Evolutionary conservation across 1,284 basidiomycete species (phyloP).

Genomic region (Malassezia sp.): DNA sequence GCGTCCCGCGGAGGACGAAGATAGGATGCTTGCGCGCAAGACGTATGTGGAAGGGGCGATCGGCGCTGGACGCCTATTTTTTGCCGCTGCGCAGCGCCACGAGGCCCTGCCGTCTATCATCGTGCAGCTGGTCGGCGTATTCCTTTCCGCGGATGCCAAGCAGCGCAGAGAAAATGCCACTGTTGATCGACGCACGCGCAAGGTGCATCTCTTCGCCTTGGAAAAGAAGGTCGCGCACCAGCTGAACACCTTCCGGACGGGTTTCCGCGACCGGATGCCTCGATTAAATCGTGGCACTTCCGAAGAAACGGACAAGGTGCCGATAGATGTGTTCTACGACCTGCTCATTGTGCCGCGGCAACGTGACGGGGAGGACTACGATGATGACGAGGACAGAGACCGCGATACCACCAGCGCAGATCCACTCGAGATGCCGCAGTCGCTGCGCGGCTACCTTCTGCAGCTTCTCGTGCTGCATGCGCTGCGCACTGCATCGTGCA

Average conservation of each 20-base stretch:
- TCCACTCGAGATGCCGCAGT: slow-evolving; percentile 9
- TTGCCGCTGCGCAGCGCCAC: slow-evolving; percentile 13
- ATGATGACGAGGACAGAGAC: slow-evolving; percentile 24
- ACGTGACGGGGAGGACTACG: slow-evolving; percentile 20
- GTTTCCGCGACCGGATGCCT: slow-evolving; percentile 10
- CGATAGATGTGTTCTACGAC: slow-evolving; percentile 26
- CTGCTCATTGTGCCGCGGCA: slow-evolving; percentile 17
- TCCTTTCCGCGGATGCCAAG: not conserved
- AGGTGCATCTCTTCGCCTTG: slow-evolving; percentile 32
- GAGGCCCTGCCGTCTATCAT: slow-evolving; percentile 22
- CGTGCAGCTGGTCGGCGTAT: not conserved
- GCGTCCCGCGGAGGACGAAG: slow-evolving; percentile 9
- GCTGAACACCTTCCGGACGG: slow-evolving; percentile 24
- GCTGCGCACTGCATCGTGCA: slow-evolving; percentile 12
- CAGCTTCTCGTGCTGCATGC: slow-evolving; percentile 33
- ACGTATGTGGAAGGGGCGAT: slow-evolving; percentile 13
- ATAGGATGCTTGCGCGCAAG: slow-evolving; percentile 10
- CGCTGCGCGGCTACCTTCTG: slow-evolving; percentile 31
- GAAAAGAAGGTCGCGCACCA: slow-evolving; percentile 25
- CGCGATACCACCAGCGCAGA: not conserved
- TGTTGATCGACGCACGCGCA: slow-evolving; percentile 33
- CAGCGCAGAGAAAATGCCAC: no score
- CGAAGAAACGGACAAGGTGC: no score
- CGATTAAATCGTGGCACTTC: no score
- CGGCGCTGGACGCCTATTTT: slow-evolving; percentile 15